Conservation (phyloP, 2,329 filamentous ascomycete species). For the Penicillium thymicola region DNA sequence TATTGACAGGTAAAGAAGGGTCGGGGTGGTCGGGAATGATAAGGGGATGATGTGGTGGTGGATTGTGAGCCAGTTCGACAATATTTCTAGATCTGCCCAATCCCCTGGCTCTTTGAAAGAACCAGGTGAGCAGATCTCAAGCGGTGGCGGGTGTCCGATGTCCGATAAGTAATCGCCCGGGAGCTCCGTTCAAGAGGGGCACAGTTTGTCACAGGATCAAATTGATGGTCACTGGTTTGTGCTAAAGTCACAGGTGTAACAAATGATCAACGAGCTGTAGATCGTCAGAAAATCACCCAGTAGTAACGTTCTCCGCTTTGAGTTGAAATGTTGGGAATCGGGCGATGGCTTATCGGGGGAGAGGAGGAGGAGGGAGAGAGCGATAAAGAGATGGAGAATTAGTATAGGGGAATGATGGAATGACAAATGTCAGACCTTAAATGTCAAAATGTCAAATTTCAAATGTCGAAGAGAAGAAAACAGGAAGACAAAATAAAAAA, state of each 20-base stretch:
- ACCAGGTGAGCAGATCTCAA: slow-evolving; percentile 45
- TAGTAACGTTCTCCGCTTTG: not conserved
- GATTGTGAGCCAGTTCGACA: slow-evolving; percentile 73
- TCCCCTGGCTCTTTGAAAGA: slow-evolving; percentile 43
- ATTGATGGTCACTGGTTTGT: not conserved
- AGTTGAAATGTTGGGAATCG: not conserved
- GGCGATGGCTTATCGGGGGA: slow-evolving; percentile 1
- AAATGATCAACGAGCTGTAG: not conserved
- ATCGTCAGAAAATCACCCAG: not conserved
- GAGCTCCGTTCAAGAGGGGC: slow-evolving; percentile 9
- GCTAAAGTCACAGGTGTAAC: not conserved
- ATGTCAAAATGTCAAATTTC: not conserved
- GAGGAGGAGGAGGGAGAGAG: not conserved
- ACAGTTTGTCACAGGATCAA: slow-evolving; percentile 6
- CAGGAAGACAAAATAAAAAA: not conserved
- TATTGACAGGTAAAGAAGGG: slow-evolving; percentile 53
- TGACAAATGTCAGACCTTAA: not conserved
- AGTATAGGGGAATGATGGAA: not conserved
- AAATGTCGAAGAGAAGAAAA: not conserved
- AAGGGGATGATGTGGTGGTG: slow-evolving; percentile 54
- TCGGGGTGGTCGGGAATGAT: slow-evolving; percentile 66
- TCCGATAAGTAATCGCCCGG: slow-evolving; percentile 29
- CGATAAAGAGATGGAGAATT: not conserved
- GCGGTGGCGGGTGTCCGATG: slow-evolving; percentile 24
- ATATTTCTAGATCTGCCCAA: slow-evolving; percentile 43